These are phyloP conservation scores for Cryptococcus hybrid DNA, from an alignment of 1,284 basidiomycete species.

Conservation along the genomic window DNA sequence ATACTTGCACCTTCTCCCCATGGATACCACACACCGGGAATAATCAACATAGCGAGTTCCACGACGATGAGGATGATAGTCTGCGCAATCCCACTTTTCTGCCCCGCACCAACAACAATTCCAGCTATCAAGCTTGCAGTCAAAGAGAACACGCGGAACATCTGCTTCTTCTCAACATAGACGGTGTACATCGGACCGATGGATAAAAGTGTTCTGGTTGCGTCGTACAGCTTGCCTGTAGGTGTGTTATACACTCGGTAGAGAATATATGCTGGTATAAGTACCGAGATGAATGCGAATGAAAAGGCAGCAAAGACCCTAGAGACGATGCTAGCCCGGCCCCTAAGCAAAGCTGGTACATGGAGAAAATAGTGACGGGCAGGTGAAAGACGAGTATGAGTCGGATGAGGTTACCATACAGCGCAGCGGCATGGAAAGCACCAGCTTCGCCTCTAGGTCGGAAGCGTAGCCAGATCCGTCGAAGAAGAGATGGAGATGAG, in stretches of 20 bases:
- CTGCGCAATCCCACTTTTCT: constrained; percentile 85
- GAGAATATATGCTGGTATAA: constrained; percentile 72
- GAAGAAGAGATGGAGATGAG: constrained; percentile 16
- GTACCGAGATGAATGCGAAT: constrained; percentile 73
- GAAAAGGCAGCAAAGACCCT: constrained; percentile 47
- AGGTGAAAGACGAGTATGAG: constrained; percentile 89
- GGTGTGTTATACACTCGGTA: constrained; percentile 72
- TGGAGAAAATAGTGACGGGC: constrained; percentile 86
- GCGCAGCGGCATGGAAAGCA: constrained; percentile 48
- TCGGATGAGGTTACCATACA: constrained; percentile 80
- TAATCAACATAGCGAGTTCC: constrained; percentile 75
- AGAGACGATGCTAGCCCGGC: constrained; percentile 53
- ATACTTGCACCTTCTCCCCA: constrained; percentile 96
- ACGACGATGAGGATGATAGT: constrained; percentile 82
- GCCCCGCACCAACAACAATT: constrained; percentile 81
- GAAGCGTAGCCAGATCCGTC: constrained; percentile 47
- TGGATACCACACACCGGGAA: constrained; percentile 89
- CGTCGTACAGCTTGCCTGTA: constrained; percentile 89
- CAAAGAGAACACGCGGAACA: constrained; percentile 80
- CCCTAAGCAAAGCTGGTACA: constrained; percentile 74
- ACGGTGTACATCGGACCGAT: constrained; percentile 95
- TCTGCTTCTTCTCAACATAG: constrained; percentile 85
- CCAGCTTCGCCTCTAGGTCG: constrained; percentile 48
- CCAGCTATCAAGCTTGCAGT: constrained; percentile 75
- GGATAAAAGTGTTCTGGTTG: constrained; percentile 84